Evolutionary conservation across 768 basidiomycete species (phyloP), one percentile per base, ranked within the genome.

Genomic region (Mrakia blollopis): DNA sequence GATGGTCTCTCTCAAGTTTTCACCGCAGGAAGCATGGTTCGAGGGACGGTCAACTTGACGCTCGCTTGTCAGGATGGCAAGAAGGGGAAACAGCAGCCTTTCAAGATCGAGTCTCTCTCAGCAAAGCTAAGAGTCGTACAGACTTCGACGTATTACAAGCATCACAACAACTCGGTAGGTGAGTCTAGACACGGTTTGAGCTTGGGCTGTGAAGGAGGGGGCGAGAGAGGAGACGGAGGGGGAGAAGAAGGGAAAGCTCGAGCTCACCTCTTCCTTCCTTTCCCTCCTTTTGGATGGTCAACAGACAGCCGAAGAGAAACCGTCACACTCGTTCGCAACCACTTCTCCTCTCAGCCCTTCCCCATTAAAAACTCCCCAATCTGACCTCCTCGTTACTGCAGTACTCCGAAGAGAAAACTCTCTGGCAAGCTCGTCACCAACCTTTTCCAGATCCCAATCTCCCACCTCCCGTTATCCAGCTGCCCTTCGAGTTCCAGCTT

Each of bases 261-360:
- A 37, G 35, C 35, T 63, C 30, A 63, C 62, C 35, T 14, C 3
- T 13, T 18, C 3, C 2, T 61, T 9, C n/a, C n/a, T 61, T n/a
- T 14, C 21, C 30, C 30, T 28, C 37, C 16, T 3, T 30, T 21
- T 21, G 44, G n/a, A 44, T 57, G 18, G 30, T 35, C 35, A 10
- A 54, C 71, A 72, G 72, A 73, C 4, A 25, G 21, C 18, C 39
- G 72, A 41, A 61, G 35, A 10, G 54, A 73, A 57, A 60, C 50
- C 16, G 25, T 71, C 23, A 25, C 50, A 14, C 70, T 50, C 47
- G 70, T 50, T n/a, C 47, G 47, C 7, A 28, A 2, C 37, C 6
- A 4, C 57, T 7, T 23, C 23, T n/a, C 16, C 35, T 7, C 57
- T 60, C 13, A 35, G 23, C 57, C 44, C 23, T n/a, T 2, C 8